These are phyloP conservation scores for Arabidopsis suecica DNA, from an alignment of 345 rosid genomes.

Conservation along the genomic window DNA sequence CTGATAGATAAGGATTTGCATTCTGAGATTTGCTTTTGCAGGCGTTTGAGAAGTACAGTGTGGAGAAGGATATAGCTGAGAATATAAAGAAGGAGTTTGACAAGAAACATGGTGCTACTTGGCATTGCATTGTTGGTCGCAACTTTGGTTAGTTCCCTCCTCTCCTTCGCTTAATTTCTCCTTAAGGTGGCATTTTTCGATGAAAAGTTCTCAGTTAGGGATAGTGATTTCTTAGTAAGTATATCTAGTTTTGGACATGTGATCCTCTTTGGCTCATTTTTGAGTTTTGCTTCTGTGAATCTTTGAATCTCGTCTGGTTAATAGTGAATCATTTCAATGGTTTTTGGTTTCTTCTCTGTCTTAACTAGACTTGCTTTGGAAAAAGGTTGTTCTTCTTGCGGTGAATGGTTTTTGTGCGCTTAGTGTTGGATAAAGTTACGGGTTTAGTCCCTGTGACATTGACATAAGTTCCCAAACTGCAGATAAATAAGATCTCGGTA, in stretches of 20 bases:
- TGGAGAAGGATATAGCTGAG: constrained; percentile 99
- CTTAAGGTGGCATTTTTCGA: background rate
- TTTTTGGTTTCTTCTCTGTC: background rate
- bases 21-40: constrained; percentile 41
- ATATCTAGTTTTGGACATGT: background rate
- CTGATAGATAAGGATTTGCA: background rate
- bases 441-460: background rate
- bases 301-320: background rate
- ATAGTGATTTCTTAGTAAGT: background rate
- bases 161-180: constrained; percentile 10
- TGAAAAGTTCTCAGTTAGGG: background rate
- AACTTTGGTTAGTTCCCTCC: constrained; percentile 75
- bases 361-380: background rate
- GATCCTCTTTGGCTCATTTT: constrained; percentile 1
- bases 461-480: background rate
- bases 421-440: background rate
- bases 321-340: background rate
- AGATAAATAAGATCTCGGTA: constrained; percentile 1
- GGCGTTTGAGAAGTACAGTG: constrained; percentile 83
- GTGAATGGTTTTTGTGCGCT: constrained; percentile 1
- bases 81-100: constrained; percentile 97
- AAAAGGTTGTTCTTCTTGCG: constrained; percentile 2
- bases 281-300: background rate
- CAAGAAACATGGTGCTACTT: constrained; percentile 90
- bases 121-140: constrained; percentile 99